Evolutionary conservation across 2,329 filamentous ascomycete genomes (phyloP).

Genomic region (Ceratocystis colombiana): DNA sequence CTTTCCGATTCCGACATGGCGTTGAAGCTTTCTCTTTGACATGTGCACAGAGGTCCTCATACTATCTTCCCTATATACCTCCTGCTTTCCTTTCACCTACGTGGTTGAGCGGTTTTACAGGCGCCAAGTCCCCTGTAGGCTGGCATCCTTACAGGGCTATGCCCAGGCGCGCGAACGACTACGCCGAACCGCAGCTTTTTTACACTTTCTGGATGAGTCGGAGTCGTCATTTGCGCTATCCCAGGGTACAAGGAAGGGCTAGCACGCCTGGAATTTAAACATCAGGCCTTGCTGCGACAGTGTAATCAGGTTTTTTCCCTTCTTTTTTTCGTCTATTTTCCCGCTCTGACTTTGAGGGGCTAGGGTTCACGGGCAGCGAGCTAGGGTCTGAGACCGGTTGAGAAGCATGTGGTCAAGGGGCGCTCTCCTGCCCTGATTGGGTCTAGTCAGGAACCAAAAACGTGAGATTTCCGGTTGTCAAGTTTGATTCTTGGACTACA

Average conservation of each 20-base stretch:
- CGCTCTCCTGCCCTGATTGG: slow-evolving; percentile 3
- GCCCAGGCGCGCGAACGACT: not conserved
- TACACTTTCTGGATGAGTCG: not conserved
- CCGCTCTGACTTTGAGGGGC: slow-evolving; percentile 1
- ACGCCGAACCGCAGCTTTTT: not conserved
- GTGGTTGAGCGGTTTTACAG: not conserved
- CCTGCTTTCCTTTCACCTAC: not conserved
- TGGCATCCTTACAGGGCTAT: not conserved
- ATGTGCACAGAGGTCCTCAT: not conserved
- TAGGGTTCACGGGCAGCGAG: not conserved
- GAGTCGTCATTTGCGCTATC: too few species aligned
- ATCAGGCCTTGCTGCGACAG: not conserved
- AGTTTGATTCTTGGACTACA: not conserved
- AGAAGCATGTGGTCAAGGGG: slow-evolving; percentile 6
- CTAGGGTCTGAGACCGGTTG: slow-evolving; percentile 15
- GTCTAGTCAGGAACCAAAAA: slow-evolving; percentile 12
- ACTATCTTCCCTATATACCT: not conserved
- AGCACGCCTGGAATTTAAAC: not conserved
- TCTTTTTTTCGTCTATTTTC: not conserved
- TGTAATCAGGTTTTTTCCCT: slow-evolving; percentile 10
- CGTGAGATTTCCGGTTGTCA: slow-evolving; percentile 4
- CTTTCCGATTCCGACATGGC: not conserved
- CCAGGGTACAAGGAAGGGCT: not conserved
- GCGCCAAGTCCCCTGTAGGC: slow-evolving; percentile 2
- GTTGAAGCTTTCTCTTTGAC: slow-evolving; percentile 3